A percentile compares a stretch with the other conserved stretches of the same genome.
Evolutionary conservation across 306 rosid genomes (phyloP).

Genomic region (Arachis stenosperma): DNA sequence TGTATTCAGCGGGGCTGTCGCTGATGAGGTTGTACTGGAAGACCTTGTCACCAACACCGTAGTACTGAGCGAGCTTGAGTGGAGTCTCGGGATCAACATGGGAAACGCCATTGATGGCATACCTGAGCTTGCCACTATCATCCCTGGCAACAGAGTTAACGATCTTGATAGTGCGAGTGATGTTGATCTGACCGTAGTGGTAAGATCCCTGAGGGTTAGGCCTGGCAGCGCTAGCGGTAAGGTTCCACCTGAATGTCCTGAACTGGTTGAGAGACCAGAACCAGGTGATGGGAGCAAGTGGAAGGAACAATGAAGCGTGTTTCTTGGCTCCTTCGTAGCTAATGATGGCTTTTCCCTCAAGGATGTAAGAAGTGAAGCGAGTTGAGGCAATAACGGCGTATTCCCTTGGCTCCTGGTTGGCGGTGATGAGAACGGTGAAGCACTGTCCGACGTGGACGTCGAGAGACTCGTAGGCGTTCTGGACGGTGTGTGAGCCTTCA

Average conservation of each 20-base stretch:
- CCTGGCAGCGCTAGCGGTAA: slow-evolving; percentile 87
- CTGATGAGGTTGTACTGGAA: slow-evolving; percentile 57
- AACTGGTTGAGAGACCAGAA: slow-evolving; percentile 91
- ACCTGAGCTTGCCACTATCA: slow-evolving; percentile 62
- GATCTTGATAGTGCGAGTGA: slow-evolving; percentile 74
- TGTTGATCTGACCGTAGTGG: slow-evolving; percentile 78
- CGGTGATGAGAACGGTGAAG: slow-evolving; percentile 63
- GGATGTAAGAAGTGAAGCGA: slow-evolving; percentile 55
- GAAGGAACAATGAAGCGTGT: slow-evolving; percentile 49
- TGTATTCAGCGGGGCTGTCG: slow-evolving; percentile 29
- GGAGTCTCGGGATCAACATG: slow-evolving; percentile 67
- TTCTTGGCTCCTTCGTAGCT: slow-evolving; percentile 47
- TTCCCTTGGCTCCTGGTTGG: slow-evolving; percentile 62
- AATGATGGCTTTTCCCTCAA: slow-evolving; percentile 49
- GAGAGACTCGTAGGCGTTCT: slow-evolving; percentile 68
- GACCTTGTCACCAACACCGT: slow-evolving; percentile 44
- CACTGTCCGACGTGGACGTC: slow-evolving; percentile 87
- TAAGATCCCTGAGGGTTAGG: slow-evolving; percentile 95
- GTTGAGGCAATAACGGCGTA: slow-evolving; percentile 75
- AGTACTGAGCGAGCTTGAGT: slow-evolving; percentile 81
- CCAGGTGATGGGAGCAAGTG: slow-evolving; percentile 68
- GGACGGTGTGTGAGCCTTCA: slow-evolving; percentile 87
- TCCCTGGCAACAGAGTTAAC: slow-evolving; percentile 45
- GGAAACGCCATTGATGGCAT: slow-evolving; percentile 70
- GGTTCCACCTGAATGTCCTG: slow-evolving; percentile 87